These are phyloP conservation scores for Plasmopara halstedii DNA, from an alignment of 352 stramenopile genomes.

Conservation along the genomic window DNA sequence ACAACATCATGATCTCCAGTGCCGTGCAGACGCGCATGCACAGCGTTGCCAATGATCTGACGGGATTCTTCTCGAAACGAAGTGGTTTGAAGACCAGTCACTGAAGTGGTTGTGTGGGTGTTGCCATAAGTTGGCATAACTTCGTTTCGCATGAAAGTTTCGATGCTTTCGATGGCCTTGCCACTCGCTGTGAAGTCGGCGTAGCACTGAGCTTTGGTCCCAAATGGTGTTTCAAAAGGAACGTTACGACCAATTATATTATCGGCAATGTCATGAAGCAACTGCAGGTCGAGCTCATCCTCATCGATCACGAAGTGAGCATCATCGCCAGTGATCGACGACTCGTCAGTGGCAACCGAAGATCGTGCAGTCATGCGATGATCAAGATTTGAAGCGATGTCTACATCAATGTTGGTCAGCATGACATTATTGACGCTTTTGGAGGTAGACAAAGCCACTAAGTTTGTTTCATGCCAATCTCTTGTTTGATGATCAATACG, in stretches of 20 bases:
- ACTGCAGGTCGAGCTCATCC: too few species aligned
- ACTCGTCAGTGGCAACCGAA: too few species aligned
- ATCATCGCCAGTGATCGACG: too few species aligned
- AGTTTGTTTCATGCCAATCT: too few species aligned
- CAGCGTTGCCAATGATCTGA: constrained; percentile 87
- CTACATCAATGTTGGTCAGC: too few species aligned
- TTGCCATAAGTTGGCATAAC: constrained; percentile 95
- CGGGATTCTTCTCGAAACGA: constrained; percentile 94
- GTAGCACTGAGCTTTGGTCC: constrained; percentile 80
- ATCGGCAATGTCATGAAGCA: constrained; percentile 27
- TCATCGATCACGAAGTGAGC: too few species aligned
- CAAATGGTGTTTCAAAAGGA: constrained; percentile 59
- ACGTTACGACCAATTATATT: constrained; percentile 49
- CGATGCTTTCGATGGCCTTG: constrained; percentile 81
- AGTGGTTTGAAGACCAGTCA: constrained; percentile 71
- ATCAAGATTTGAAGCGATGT: too few species aligned
- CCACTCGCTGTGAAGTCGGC: constrained; percentile 92
- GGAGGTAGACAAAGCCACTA: too few species aligned
- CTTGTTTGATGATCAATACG: too few species aligned
- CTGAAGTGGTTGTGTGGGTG: constrained; percentile 90
- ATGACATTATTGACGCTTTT: too few species aligned
- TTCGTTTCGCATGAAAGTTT: constrained; percentile 81
- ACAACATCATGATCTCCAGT: constrained; percentile 86
- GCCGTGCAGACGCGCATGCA: constrained; percentile 50
- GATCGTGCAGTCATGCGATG: too few species aligned